Evolutionary conservation across 345 rosid genomes (phyloP).

Genomic region (Eucalyptus pauciflora): DNA sequence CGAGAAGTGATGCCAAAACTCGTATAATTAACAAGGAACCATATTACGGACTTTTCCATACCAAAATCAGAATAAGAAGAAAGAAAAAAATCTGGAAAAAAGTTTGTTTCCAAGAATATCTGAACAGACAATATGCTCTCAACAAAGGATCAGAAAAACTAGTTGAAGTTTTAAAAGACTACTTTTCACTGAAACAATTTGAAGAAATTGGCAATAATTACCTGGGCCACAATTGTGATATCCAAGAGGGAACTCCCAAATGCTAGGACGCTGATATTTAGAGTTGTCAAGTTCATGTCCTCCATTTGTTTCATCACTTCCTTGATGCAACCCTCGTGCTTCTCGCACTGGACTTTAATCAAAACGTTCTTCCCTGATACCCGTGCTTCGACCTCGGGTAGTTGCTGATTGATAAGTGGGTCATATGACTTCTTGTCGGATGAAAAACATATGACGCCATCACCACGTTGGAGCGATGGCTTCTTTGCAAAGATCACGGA

Average conservation of each 20-base stretch:
- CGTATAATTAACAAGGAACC: background rate
- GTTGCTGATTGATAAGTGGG: constrained; percentile 3
- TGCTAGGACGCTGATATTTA: constrained; percentile 42
- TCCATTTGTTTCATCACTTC: constrained; percentile 41
- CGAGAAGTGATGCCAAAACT: background rate
- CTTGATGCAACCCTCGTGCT: constrained; percentile 21
- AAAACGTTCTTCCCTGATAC: constrained; percentile 43
- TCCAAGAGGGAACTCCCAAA: constrained; percentile 62
- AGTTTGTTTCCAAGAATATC: background rate
- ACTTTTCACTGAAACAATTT: background rate
- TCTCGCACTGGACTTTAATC: constrained; percentile 52
- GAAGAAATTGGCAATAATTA: constrained; percentile 1
- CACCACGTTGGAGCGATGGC: background rate
- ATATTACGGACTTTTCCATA: background rate
- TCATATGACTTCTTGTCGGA: background rate
- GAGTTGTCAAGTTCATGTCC: constrained; percentile 31
- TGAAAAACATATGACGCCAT: constrained; percentile 12
- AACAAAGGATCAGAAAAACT: background rate
- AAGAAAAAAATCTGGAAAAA: background rate
- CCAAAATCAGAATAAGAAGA: background rate
- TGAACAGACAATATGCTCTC: background rate
- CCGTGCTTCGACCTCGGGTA: constrained; percentile 68
- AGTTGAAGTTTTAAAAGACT: background rate
- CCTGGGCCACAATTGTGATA: constrained; percentile 53
- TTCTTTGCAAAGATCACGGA: constrained; percentile 25